Base-by-base conservation (phyloP, 495 filamentous ascomycete species). In the Aspergillus asperescens region DNA sequence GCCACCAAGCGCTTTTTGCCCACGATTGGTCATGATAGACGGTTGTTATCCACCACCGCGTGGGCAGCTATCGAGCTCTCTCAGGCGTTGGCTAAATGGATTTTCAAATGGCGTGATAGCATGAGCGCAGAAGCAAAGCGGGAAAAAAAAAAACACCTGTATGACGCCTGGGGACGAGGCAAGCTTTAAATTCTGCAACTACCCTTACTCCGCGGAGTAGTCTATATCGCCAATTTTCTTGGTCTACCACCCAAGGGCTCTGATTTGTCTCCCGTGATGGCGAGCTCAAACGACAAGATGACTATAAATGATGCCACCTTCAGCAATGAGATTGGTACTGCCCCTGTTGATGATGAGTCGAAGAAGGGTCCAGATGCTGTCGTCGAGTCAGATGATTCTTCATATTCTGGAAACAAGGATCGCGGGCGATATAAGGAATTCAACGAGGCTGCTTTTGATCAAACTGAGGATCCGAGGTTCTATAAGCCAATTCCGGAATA, bases 401-500 rank as follows among this genome's bases (percentile, higher is more conserved):
- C 61, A 1, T 46, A 64, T 13, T 28, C 42, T 4, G 41, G 53
- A 10, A 51, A 58, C 7, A 38, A 47, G 5, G 60, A 55, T 7
- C 50, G 25, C 37, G 7, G 55, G n/a, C 27, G 28, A 4, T 46
- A 53, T 8, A 63, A 64, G 50, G 22, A 54, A 13, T 19, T 54
- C 5, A 59, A 65, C 19, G 60, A 62, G 22, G 58, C 60, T 34
- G 60, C 71, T 4, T 76, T 76, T 51, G 73, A 72, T 37, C 58
- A 65, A 1, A 68, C 66, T 0, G 73, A 74, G 31, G 70, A 76
- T 37, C 62, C 65, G 4, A 61, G 69, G 1, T 72, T 71, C 57
- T 85, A 84, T 57, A 75, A 76, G 45, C 85, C 85, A 4, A 81
- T 83, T 32, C 71, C 77, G 1, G 64, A 64, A 7, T 87, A 86